Base-by-base conservation (phyloP, 1,284 basidiomycete species). In the Vanrija humicola region DNA sequence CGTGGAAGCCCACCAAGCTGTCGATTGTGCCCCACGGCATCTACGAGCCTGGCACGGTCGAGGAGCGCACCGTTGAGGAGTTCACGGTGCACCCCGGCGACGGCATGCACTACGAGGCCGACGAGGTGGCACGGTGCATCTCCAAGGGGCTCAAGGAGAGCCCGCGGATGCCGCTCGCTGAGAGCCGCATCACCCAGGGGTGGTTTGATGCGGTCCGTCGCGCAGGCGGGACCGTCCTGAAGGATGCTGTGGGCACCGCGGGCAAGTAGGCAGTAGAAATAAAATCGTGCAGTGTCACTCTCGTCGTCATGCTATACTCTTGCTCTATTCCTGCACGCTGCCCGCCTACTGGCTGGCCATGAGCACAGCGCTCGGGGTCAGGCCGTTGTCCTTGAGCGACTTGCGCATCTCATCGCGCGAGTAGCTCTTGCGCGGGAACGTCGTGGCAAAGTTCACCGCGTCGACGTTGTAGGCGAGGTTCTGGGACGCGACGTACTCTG, bases 401-500 rank as follows among this genome's bases (percentile, higher is more conserved):
- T 73, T 73, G 40, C 46, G 58, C 69, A 77, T 74, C 9, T 78
- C 76, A 8, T 59, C 68, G 15, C 63, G 58, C 10, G 61, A 50
- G 54, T 64, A 78, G n/a, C 63, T 66, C 64, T 76, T 77, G 43
- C 89, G 85, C 38, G 91, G 91, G 79, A 93, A 95, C 40, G 88
- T 85, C 61, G 85, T 84, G 3, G 87, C 78, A 62, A 95, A 83
- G 6, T 80, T 82, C 38, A 93, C 84, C 0, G 85, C 86, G 45
- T 90, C 86, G 7, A 86, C 87, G 60, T 86, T 82, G 40, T 89
- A 83, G 3, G 77, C 71, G 26, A 87, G 73, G 40, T 82, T 82
- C 75, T 95, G 89, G 1, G 81, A 82, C 9, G 88, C 89, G 34
- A 95, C 76, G 72, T 81, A 93, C 73, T 92, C 89, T n/a, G 89